Percentiles rank a stretch among this genome's conserved stretches.
phyloP scores from a whole-genome alignment of 768 basidiomycete species.

The Lentinula edodes region DNA sequence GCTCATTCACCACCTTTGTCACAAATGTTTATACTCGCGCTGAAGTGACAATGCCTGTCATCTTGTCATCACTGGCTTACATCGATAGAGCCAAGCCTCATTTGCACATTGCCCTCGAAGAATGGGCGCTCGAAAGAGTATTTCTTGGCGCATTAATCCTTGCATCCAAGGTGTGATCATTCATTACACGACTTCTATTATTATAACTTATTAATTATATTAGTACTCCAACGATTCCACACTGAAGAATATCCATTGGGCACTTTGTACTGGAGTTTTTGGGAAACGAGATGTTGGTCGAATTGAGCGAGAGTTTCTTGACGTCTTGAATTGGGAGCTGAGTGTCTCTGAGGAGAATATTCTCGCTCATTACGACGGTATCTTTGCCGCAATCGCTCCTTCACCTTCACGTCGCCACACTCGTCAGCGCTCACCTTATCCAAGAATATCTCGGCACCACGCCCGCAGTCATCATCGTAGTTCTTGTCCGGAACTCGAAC shows the following conservation, averaged over 20 bases:
- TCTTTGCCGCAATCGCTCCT: slow-evolving; percentile 6
- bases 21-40: slow-evolving; percentile 64
- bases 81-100: slow-evolving; percentile 74
- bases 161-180: slow-evolving; percentile 65
- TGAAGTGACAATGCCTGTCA: slow-evolving; percentile 63
- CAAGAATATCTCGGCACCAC: background rate
- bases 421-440: background rate
- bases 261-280: slow-evolving; percentile 77
- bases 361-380: slow-evolving; percentile 42
- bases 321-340: slow-evolving; percentile 74
- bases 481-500: slow-evolving; percentile 3
- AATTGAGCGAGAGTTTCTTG: slow-evolving; percentile 78
- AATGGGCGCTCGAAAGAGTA: slow-evolving; percentile 86
- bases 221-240: slow-evolving; percentile 87
- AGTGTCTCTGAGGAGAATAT: slow-evolving; percentile 59
- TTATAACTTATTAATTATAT: slow-evolving; percentile 8
- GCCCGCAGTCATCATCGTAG: background rate
- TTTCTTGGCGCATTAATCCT: slow-evolving; percentile 87
- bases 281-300: slow-evolving; percentile 77
- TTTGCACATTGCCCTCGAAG: slow-evolving; percentile 74
- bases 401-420: slow-evolving; percentile 7
- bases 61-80: slow-evolving; percentile 71
- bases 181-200: slow-evolving; percentile 2
- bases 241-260: slow-evolving; percentile 89
- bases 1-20: slow-evolving; percentile 61